A percentile compares a stretch with the other conserved stretches of the same genome.
These are phyloP conservation scores for Neoarthrinium moseri DNA, from an alignment of 2,329 filamentous ascomycete genomes.

Conservation along the genomic window DNA sequence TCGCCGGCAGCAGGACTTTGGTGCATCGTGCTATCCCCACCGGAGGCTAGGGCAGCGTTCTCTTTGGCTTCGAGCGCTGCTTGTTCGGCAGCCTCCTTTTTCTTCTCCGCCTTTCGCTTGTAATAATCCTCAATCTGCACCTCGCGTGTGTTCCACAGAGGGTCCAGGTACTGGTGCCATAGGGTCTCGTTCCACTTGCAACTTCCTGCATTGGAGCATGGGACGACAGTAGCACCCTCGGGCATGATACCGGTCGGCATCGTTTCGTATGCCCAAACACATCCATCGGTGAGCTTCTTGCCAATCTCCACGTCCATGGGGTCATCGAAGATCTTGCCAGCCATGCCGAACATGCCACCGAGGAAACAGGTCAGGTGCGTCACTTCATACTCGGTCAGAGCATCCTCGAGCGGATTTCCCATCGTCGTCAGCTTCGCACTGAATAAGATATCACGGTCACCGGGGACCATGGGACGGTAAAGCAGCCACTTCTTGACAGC, in stretches of 20 bases:
- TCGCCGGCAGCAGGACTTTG: background rate
- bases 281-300: conserved; percentile 64
- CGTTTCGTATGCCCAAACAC: conserved; percentile 66
- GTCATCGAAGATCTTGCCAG: conserved; percentile 59
- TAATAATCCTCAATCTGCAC: conserved; percentile 41
- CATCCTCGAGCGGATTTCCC: conserved; percentile 38
- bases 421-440: conserved; percentile 59
- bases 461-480: conserved; percentile 72
- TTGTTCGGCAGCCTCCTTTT: conserved; percentile 19
- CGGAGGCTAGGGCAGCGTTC: conserved; percentile 9
- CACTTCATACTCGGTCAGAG: conserved; percentile 55
- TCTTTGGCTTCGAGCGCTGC: conserved; percentile 11
- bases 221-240: conserved; percentile 47
- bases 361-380: conserved; percentile 67
- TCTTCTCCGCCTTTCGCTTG: conserved; percentile 35
- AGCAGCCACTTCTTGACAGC: conserved; percentile 72
- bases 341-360: conserved; percentile 68
- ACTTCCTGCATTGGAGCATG: conserved; percentile 45
- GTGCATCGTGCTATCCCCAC: background rate
- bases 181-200: conserved; percentile 54
- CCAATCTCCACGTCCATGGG: conserved; percentile 62
- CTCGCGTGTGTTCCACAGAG: conserved; percentile 40
- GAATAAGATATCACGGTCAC: conserved; percentile 69
- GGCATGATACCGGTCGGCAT: conserved; percentile 65
- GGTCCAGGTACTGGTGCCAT: conserved; percentile 51